phyloP scores from a whole-genome alignment of 345 rosid genomes.

The Anastatica hierochuntica region DNA sequence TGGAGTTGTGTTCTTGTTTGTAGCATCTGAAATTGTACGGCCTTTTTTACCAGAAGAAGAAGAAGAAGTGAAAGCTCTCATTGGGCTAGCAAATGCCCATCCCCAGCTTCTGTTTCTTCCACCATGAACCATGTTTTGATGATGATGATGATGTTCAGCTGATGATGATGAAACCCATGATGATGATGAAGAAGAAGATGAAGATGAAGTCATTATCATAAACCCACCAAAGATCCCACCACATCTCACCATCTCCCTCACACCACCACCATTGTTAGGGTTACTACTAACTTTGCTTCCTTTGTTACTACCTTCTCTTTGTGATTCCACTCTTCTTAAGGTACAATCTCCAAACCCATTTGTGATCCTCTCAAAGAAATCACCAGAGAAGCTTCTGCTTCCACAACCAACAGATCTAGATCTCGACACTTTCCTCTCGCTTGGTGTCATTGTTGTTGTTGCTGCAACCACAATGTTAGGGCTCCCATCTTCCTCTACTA shows the following conservation, averaged over 20 bases:
- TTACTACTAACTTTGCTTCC: conserved; percentile 16
- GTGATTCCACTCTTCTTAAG: conserved; percentile 88
- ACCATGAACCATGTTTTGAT: conserved; percentile 25
- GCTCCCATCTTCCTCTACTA: conserved; percentile 53
- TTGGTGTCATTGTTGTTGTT: conserved; percentile 22
- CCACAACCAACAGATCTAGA: conserved; percentile 99
- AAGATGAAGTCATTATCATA: conserved; percentile 55
- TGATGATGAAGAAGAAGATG: conserved; percentile 67
- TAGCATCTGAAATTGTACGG: conserved; percentile 20
- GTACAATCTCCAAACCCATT: conserved; percentile 98
- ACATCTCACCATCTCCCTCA: conserved; percentile 76
- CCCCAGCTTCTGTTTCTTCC: conserved; percentile 68
- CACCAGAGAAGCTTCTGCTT: conserved; percentile 94
- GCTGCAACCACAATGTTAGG: conserved; percentile 36
- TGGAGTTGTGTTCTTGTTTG: conserved; percentile 22
- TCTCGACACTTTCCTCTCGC: conserved; percentile 85
- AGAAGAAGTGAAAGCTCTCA: conserved; percentile 86
- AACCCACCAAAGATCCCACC: conserved; percentile 97
- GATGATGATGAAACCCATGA: conserved; percentile 48
- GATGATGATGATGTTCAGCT: conserved; percentile 48
- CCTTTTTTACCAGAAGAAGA: conserved; percentile 26
- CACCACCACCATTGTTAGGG: conserved; percentile 6
- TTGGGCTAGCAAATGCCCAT: conserved; percentile 90
- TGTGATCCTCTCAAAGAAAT: conserved; percentile 91
- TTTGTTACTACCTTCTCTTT: conserved; percentile 64